These are phyloP conservation scores for Backusella macrospora DNA, from an alignment of 192 early-diverging fungal species.

Conservation along the genomic window DNA sequence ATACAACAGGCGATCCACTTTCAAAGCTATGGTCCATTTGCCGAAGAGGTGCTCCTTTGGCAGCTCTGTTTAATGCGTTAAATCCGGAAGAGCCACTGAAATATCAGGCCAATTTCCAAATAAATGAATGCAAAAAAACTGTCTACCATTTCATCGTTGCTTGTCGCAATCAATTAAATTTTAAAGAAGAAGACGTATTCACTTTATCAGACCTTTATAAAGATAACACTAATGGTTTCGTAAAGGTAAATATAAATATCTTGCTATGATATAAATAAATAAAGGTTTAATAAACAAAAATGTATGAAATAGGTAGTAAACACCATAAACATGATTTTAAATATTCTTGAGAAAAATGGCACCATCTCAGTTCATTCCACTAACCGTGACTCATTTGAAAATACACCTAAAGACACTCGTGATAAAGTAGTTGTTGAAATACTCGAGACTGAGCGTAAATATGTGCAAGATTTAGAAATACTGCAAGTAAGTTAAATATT, in stretches of 20 bases:
- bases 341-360: slow-evolving; percentile 73
- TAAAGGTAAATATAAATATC: slow-evolving; percentile 68
- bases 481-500: slow-evolving; percentile 52
- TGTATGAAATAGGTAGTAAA: slow-evolving; percentile 68
- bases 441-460: slow-evolving; percentile 91
- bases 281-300: background rate
- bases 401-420: slow-evolving; percentile 83
- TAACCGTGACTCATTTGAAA: slow-evolving; percentile 50
- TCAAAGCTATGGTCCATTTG: slow-evolving; percentile 74
- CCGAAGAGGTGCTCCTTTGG: slow-evolving; percentile 71
- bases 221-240: slow-evolving; percentile 95
- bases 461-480: slow-evolving; percentile 86
- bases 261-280: background rate
- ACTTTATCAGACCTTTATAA: slow-evolving; percentile 86
- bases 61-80: slow-evolving; percentile 73
- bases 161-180: slow-evolving; percentile 77
- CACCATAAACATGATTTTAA: slow-evolving; percentile 76
- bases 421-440: slow-evolving; percentile 87
- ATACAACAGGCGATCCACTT: slow-evolving; percentile 61
- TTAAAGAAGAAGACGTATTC: slow-evolving; percentile 77
- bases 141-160: slow-evolving; percentile 90
- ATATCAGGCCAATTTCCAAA: slow-evolving; percentile 50
- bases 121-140: slow-evolving; percentile 78
- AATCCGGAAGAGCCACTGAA: slow-evolving; percentile 62
- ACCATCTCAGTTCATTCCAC: slow-evolving; percentile 43